Percentiles rank a stretch among this genome's conserved stretches.
These are phyloP conservation scores for Pyrenophora seminiperda DNA, from an alignment of 2,329 filamentous ascomycete genomes.

Conservation along the genomic window DNA sequence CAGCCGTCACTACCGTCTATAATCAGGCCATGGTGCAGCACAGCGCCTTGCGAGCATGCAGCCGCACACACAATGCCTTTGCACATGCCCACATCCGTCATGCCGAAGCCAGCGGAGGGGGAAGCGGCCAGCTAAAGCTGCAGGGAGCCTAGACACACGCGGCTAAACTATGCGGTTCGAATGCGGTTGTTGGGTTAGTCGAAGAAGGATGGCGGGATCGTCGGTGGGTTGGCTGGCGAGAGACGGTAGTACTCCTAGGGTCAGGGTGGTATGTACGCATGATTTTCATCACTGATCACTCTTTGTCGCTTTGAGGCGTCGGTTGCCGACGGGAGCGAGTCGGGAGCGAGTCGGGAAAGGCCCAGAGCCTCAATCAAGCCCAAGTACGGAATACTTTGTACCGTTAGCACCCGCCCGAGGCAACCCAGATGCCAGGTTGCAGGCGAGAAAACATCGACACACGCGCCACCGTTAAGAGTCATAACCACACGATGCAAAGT, in stretches of 20 bases:
- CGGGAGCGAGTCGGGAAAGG: background rate
- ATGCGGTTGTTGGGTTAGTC: slow-evolving; percentile 5
- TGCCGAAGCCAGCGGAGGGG: background rate
- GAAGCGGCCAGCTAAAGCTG: background rate
- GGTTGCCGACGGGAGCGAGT: slow-evolving; percentile 5
- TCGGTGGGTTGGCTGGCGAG: background rate
- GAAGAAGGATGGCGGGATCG: slow-evolving; percentile 6
- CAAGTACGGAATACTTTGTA: background rate
- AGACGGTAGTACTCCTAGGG: too few relatives aligned
- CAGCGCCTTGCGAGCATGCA: slow-evolving; percentile 1
- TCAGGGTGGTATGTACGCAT: too few relatives aligned
- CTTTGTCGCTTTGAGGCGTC: background rate
- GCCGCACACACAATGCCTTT: slow-evolving; percentile 2
- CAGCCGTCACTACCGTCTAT: slow-evolving; percentile 7
- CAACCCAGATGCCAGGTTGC: background rate
- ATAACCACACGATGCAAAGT: slow-evolving; percentile 2
- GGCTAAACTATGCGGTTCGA: slow-evolving; percentile 3
- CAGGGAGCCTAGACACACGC: background rate
- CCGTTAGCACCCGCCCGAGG: background rate
- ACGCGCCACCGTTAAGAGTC: slow-evolving; percentile 8
- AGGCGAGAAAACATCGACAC: background rate
- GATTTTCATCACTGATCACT: background rate
- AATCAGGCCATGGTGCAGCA: slow-evolving; percentile 8
- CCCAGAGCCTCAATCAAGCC: too few relatives aligned
- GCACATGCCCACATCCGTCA: slow-evolving; percentile 7